These are phyloP conservation scores for Trypanosoma boissoni DNA, from an alignment of 208 protist genomes.

Conservation along the genomic window DNA sequence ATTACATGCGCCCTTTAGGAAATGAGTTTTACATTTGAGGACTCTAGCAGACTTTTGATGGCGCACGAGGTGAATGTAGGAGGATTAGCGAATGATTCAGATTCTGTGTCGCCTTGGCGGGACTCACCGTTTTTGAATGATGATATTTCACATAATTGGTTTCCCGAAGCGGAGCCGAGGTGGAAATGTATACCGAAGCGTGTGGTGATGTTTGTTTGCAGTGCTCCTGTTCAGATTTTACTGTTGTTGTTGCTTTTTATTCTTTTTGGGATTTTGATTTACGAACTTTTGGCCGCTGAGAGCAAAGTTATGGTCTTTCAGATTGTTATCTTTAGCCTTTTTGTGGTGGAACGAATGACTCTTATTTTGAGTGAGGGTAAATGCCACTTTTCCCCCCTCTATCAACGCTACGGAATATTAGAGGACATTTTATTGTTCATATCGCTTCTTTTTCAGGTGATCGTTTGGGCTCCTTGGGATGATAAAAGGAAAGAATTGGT, in stretches of 20 bases:
- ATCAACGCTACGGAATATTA: neutral
- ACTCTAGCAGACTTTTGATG: too few species aligned
- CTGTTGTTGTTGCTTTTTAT: neutral
- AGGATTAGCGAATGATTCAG: too few species aligned
- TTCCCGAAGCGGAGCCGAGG: neutral
- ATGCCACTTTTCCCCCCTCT: neutral
- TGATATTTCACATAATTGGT: neutral
- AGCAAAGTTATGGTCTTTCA: neutral
- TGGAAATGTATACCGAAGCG: neutral
- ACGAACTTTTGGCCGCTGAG: neutral
- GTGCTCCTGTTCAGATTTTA: constrained; percentile 1
- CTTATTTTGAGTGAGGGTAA: neutral
- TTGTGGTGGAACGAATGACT: neutral
- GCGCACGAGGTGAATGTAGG: too few species aligned
- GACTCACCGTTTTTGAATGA: neutral
- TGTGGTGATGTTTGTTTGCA: neutral
- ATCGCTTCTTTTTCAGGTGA: neutral
- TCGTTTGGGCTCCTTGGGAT: neutral
- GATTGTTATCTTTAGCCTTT: neutral
- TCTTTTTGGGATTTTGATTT: neutral
- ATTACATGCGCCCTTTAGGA: too few species aligned
- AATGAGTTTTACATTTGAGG: neutral
- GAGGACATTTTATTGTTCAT: neutral
- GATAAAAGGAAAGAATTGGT: neutral
- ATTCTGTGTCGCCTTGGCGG: neutral